These are phyloP conservation scores for Sugiyamaella xylanicola DNA, from an alignment of 1,139 yeast species.

Conservation along the genomic window DNA sequence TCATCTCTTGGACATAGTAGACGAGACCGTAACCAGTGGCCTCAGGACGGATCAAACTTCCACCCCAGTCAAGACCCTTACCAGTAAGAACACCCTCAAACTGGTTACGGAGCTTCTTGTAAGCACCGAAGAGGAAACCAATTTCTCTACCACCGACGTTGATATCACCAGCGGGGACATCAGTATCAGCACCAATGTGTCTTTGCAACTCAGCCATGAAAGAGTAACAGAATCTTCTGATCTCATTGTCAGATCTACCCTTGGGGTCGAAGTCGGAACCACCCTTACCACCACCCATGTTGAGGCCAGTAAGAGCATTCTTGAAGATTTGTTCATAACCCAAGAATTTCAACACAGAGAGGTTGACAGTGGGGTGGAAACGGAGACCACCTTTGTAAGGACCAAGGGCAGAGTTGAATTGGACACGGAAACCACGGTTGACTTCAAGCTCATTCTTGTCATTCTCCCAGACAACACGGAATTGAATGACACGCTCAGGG, in stretches of 20 bases:
- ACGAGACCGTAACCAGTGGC: slow-evolving; percentile 98
- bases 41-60: slow-evolving; percentile 97
- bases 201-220: slow-evolving; percentile 95
- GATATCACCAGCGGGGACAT: slow-evolving; percentile 98
- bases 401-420: slow-evolving; percentile 96
- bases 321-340: slow-evolving; percentile 99
- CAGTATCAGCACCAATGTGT: slow-evolving; percentile 96
- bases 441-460: slow-evolving; percentile 90
- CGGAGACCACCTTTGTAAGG: slow-evolving; percentile 99
- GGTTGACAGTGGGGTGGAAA: slow-evolving; percentile 95
- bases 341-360: slow-evolving; percentile 90
- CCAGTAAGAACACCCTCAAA: slow-evolving; percentile 98
- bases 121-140: slow-evolving; percentile 95
- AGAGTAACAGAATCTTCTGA: slow-evolving; percentile 93
- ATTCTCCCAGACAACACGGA: slow-evolving; percentile 98
- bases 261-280: slow-evolving; percentile 98
- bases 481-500: slow-evolving; percentile 95
- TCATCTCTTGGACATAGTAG: slow-evolving; percentile 97
- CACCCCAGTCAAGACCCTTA: slow-evolving; percentile 98
- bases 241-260: slow-evolving; percentile 89
- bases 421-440: slow-evolving; percentile 97
- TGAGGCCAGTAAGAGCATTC: slow-evolving; percentile 94
- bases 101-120: slow-evolving; percentile 86
- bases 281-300: slow-evolving; percentile 99
- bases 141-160: slow-evolving; percentile 93